A percentile compares a stretch with the other conserved stretches of the same genome.
Conservation (phyloP, 1,284 basidiomycete species). For the Ustilago crameri region DNA sequence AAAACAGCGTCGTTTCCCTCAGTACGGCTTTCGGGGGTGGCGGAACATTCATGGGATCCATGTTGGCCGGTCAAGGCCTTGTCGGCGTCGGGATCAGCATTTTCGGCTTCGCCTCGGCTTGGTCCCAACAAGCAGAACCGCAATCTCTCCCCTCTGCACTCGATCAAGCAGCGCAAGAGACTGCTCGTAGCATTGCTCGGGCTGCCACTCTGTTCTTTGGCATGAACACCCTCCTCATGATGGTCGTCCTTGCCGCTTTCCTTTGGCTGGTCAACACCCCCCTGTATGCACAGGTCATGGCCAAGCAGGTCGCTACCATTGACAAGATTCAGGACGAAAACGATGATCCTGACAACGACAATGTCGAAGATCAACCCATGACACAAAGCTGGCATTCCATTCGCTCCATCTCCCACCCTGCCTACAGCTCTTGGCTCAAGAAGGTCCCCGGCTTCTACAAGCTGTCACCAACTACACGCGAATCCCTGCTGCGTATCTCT, state of each 20-base stretch:
- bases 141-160: constrained; percentile 3
- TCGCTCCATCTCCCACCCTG: constrained; percentile 42
- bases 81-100: constrained; percentile 56
- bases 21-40: constrained; percentile 54
- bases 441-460: constrained; percentile 40
- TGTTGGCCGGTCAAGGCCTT: constrained; percentile 62
- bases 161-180: constrained; percentile 21
- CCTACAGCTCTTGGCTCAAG: constrained; percentile 41
- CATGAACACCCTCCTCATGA: constrained; percentile 49
- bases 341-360: constrained; percentile 6
- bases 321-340: constrained; percentile 42
- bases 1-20: constrained; percentile 62
- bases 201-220: constrained; percentile 51
- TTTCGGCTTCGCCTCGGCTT: constrained; percentile 55
- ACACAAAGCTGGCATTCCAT: constrained; percentile 49
- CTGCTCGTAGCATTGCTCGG: constrained; percentile 32
- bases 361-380: constrained; percentile 29
- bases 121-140: constrained; percentile 25
- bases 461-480: constrained; percentile 32
- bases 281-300: constrained; percentile 46
- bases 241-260: constrained; percentile 33
- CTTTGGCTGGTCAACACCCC: constrained; percentile 43
- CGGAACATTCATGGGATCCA: constrained; percentile 55
- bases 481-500: constrained; percentile 40
- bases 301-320: constrained; percentile 43